phyloP scores from a whole-genome alignment of 305 asterid genomes.

The Caryopteris hybrid region DNA sequence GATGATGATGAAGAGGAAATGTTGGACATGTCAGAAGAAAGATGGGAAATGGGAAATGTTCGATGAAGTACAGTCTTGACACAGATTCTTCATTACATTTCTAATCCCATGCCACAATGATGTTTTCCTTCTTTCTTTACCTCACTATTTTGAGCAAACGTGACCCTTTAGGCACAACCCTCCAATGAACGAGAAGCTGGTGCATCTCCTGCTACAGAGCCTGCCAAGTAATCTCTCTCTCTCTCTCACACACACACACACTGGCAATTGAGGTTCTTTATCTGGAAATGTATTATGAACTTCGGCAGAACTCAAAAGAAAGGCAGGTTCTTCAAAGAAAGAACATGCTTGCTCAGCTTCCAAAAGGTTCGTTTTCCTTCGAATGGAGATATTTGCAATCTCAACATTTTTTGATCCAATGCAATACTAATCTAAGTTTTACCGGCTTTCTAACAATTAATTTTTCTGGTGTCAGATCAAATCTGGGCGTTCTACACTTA shows the following conservation, averaged over 20 bases:
- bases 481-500: slow-evolving; percentile 1
- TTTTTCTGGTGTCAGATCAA: slow-evolving; percentile 14
- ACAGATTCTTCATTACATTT: slow-evolving; percentile 8
- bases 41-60: slow-evolving; percentile 55
- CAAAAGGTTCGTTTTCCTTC: slow-evolving; percentile 25
- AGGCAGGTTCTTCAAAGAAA: slow-evolving; percentile 18
- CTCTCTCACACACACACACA: neutral
- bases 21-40: slow-evolving; percentile 44
- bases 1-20: slow-evolving; percentile 50
- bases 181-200: slow-evolving; percentile 8
- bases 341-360: slow-evolving; percentile 17
- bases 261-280: neutral
- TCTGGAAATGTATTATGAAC: neutral
- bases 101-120: neutral
- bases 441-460: neutral
- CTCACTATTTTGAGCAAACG: slow-evolving; percentile 6
- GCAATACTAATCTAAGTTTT: neutral
- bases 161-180: slow-evolving; percentile 8
- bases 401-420: neutral
- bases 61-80: slow-evolving; percentile 13
- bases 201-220: slow-evolving; percentile 15
- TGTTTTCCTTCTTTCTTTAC: neutral
- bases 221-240: neutral
- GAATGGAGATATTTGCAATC: neutral
- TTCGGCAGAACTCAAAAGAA: slow-evolving; percentile 21